Evolutionary conservation across 306 rosid genomes (phyloP).

Genomic region (Acacia acuminata): DNA sequence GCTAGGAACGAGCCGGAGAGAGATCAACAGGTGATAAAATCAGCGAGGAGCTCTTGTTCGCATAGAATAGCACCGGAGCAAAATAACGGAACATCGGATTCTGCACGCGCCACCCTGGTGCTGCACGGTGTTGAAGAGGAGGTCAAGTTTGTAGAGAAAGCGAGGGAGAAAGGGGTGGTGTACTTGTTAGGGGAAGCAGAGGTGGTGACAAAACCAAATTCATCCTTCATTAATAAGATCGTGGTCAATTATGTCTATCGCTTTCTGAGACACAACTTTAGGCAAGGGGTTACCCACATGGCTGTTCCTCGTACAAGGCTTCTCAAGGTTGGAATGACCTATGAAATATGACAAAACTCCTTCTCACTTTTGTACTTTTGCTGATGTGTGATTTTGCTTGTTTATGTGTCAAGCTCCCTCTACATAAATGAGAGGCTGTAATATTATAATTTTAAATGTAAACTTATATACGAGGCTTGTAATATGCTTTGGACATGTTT

Average conservation of each 20-base stretch:
- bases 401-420: not conserved
- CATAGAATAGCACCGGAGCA: constrained; percentile 25
- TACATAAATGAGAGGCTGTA: not conserved
- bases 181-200: constrained; percentile 74
- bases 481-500: not conserved
- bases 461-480: not conserved
- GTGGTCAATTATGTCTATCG: constrained; percentile 59
- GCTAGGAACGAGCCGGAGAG: not conserved
- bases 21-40: not conserved
- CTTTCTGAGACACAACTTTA: constrained; percentile 71
- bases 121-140: constrained; percentile 44
- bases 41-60: constrained; percentile 22
- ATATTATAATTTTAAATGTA: too few relatives aligned
- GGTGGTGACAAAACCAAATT: constrained; percentile 59
- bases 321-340: constrained; percentile 66
- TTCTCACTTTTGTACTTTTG: not conserved
- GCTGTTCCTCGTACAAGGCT: constrained; percentile 58
- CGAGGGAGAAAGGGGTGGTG: constrained; percentile 65
- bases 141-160: constrained; percentile 54
- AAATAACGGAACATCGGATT: constrained; percentile 16
- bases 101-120: not conserved
- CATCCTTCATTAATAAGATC: constrained; percentile 66
- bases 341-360: constrained; percentile 32
- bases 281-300: constrained; percentile 57
- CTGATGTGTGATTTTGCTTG: not conserved